phyloP scores from a whole-genome alignment of 192 early-diverging fungal species.

The Pilaira anomala region DNA sequence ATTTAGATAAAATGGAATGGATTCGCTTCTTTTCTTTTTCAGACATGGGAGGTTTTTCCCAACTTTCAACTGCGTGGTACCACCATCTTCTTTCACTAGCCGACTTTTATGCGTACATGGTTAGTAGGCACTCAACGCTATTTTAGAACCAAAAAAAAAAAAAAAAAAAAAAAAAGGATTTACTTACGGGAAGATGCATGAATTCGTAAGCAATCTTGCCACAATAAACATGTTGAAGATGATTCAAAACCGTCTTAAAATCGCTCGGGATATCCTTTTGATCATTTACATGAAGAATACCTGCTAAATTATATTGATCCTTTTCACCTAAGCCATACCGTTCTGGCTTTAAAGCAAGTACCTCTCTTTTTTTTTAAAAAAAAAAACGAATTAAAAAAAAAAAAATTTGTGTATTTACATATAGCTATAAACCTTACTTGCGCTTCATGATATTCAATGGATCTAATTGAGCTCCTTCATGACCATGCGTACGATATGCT shows the following conservation, averaged over 20 bases:
- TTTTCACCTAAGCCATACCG: constrained; percentile 75
- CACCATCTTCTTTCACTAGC: constrained; percentile 87
- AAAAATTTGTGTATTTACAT: not conserved
- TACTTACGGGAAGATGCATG: constrained; percentile 79
- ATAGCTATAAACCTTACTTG: constrained; percentile 49
- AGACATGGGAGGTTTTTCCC: constrained; percentile 53
- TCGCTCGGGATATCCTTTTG: constrained; percentile 42
- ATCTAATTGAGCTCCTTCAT: constrained; percentile 82
- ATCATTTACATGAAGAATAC: constrained; percentile 72
- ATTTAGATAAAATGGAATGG: constrained; percentile 71
- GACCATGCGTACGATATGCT: constrained; percentile 77
- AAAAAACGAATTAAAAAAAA: not conserved
- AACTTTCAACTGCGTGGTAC: constrained; percentile 78
- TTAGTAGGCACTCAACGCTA: too few relatives aligned
- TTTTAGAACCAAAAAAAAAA: not conserved
- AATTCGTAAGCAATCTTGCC: constrained; percentile 94
- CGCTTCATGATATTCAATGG: constrained; percentile 71
- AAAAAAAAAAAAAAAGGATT: not conserved
- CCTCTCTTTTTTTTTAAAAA: constrained; percentile 34
- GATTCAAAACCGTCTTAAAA: constrained; percentile 64
- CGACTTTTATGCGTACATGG: constrained; percentile 40
- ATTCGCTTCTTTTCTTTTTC: constrained; percentile 70
- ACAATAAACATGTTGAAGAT: constrained; percentile 72
- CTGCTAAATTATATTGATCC: constrained; percentile 56
- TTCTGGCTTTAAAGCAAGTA: constrained; percentile 75